A percentile compares a stretch with the other conserved stretches of the same genome.
These are phyloP conservation scores for Pouteria glomerata DNA, from an alignment of 148 eudicot species.

Conservation along the genomic window DNA sequence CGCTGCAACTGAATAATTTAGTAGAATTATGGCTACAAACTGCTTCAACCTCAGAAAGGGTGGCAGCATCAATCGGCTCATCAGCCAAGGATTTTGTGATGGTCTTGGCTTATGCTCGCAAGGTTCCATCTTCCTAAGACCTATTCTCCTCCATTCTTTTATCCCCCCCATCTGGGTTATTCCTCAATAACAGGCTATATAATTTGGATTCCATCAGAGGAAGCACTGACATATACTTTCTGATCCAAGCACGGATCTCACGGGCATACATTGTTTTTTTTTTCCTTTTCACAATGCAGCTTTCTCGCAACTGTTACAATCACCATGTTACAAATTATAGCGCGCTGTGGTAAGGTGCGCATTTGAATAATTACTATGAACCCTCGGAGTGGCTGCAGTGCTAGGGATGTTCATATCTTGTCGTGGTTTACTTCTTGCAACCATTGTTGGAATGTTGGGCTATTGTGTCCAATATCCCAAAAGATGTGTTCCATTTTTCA, in stretches of 20 bases:
- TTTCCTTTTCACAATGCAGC: neutral
- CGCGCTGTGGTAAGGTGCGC: no score
- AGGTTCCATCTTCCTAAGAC: constrained; percentile 10
- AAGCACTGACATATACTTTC: neutral
- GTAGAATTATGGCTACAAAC: constrained; percentile 49
- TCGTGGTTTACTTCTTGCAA: neutral
- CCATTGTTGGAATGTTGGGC: neutral
- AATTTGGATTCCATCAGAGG: neutral
- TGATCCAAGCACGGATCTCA: neutral
- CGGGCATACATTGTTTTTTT: neutral
- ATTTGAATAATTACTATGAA: no score
- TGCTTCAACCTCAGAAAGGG: constrained; percentile 26
- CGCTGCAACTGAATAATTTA: constrained; percentile 36
- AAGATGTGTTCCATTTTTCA: neutral
- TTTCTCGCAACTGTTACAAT: no score
- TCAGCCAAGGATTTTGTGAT: constrained; percentile 61
- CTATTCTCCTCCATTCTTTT: neutral
- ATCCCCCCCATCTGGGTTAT: no score
- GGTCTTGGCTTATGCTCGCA: constrained; percentile 51
- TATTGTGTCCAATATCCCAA: no score
- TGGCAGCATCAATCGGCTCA: constrained; percentile 38
- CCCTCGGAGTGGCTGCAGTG: no score
- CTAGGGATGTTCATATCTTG: neutral
- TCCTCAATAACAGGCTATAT: neutral
- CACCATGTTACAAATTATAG: no score